phyloP scores from a whole-genome alignment of 768 basidiomycete genomes.

The Leccinum broughii region DNA sequence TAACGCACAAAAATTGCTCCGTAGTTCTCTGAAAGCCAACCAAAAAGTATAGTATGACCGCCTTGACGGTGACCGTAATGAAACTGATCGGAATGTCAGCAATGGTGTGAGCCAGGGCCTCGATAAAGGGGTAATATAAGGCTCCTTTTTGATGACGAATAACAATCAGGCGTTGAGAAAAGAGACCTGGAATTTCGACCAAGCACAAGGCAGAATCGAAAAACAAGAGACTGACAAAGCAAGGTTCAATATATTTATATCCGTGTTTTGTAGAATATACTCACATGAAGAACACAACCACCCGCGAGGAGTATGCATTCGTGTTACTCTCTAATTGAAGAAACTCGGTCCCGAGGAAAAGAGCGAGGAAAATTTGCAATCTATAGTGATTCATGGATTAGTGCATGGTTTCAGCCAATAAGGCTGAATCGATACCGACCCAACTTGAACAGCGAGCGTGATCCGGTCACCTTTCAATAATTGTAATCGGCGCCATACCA shows the following conservation, averaged over 20 bases:
- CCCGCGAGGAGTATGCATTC: constrained; percentile 49
- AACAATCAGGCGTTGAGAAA: constrained; percentile 45
- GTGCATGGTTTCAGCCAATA: not conserved
- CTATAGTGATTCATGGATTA: constrained; percentile 30
- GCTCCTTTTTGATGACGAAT: constrained; percentile 43
- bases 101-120: constrained; percentile 43
- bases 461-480: constrained; percentile 43
- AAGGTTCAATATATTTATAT: not conserved
- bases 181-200: constrained; percentile 52
- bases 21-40: constrained; percentile 19
- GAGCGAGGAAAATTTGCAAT: constrained; percentile 26
- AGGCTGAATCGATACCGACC: not conserved
- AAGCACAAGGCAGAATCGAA: constrained; percentile 53
- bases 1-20: constrained; percentile 22
- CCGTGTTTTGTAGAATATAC: constrained; percentile 17
- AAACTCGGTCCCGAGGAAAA: constrained; percentile 41
- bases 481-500: constrained; percentile 46
- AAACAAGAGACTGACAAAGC: constrained; percentile 43
- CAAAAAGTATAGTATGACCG: constrained; percentile 20
- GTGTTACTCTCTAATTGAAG: constrained; percentile 39
- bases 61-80: constrained; percentile 12
- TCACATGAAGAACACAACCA: constrained; percentile 76
- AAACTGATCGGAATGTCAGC: constrained; percentile 47
- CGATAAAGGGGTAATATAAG: constrained; percentile 51
- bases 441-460: constrained; percentile 34